These are phyloP conservation scores for Vitis labrusca DNA, from an alignment of 164 flowering plant species.

Conservation along the genomic window DNA sequence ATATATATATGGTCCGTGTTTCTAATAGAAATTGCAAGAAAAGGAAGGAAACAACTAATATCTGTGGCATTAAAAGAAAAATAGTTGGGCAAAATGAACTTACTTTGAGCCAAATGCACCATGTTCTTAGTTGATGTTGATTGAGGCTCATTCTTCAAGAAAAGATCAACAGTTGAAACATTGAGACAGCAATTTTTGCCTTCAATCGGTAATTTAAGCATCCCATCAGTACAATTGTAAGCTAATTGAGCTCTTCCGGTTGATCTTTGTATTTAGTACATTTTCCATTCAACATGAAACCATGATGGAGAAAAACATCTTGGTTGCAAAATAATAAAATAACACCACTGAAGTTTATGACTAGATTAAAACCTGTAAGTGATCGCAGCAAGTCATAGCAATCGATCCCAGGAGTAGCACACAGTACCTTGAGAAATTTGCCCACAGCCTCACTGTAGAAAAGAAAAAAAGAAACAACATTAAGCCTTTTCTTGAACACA, in stretches of 20 bases:
- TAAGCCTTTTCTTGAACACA: neutral
- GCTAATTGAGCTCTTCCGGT: no score
- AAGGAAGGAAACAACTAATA: neutral
- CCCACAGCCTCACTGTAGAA: slow-evolving; percentile 35
- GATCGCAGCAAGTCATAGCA: slow-evolving; percentile 54
- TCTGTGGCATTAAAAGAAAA: no score
- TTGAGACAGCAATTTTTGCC: slow-evolving; percentile 77
- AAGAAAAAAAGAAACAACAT: neutral
- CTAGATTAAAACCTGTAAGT: slow-evolving; percentile 31
- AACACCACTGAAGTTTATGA: no score
- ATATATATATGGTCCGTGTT: no score
- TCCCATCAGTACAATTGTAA: neutral
- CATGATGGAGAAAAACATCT: no score
- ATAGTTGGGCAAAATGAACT: slow-evolving; percentile 15
- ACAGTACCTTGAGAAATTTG: slow-evolving; percentile 41
- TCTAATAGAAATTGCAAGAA: neutral
- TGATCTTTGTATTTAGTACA: no score
- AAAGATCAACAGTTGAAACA: slow-evolving; percentile 50
- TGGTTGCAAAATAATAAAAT: neutral
- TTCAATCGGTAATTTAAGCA: slow-evolving; percentile 8
- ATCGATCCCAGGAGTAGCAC: slow-evolving; percentile 51
- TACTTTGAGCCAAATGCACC: slow-evolving; percentile 79
- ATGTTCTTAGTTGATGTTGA: slow-evolving; percentile 68
- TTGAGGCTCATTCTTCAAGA: slow-evolving; percentile 63
- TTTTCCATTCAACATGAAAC: neutral